phyloP scores from a whole-genome alignment of 805 yeast genomes.

The Cyberlindnera euphorbiae region DNA sequence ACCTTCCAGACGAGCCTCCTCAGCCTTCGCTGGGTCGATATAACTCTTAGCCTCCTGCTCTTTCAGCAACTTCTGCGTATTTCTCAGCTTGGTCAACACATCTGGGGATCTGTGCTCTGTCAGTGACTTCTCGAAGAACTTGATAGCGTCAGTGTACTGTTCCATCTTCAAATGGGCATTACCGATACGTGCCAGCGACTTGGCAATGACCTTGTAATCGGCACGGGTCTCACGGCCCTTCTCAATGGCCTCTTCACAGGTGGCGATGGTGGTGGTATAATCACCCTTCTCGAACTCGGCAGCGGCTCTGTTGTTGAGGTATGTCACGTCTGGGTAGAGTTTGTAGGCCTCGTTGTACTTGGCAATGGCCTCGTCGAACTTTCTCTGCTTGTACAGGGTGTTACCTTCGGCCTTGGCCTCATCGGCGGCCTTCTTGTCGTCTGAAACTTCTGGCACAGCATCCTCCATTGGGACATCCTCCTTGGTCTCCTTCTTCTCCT shows the following conservation, averaged over 20 bases:
- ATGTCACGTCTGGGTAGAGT: slow-evolving; percentile 77
- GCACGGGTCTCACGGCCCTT: slow-evolving; percentile 87
- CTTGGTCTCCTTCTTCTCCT: slow-evolving; percentile 19
- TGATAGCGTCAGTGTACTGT: slow-evolving; percentile 68
- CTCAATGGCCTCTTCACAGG: slow-evolving; percentile 80
- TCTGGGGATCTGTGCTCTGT: slow-evolving; percentile 98
- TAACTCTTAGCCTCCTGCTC: slow-evolving; percentile 71
- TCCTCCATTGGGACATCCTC: slow-evolving; percentile 15
- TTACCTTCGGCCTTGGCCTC: slow-evolving; percentile 82
- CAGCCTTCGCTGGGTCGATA: slow-evolving; percentile 88
- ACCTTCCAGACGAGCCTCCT: slow-evolving; percentile 90
- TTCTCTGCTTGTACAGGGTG: slow-evolving; percentile 73
- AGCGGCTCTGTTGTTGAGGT: slow-evolving; percentile 93
- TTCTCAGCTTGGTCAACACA: slow-evolving; percentile 78
- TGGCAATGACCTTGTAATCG: slow-evolving; percentile 87
- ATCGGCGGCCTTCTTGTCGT: slow-evolving; percentile 48
- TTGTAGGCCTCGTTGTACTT: slow-evolving; percentile 86
- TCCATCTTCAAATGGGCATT: slow-evolving; percentile 71
- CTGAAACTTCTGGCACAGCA: slow-evolving; percentile 8
- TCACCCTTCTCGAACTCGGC: slow-evolving; percentile 97
- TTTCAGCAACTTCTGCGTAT: slow-evolving; percentile 82
- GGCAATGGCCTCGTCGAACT: slow-evolving; percentile 90
- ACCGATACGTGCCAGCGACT: slow-evolving; percentile 91
- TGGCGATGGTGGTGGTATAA: slow-evolving; percentile 74
- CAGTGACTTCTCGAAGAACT: slow-evolving; percentile 79